Evolutionary conservation across 345 rosid genomes (phyloP), one percentile per base, ranked within the genome.

Genomic region (Microcos paniculata): DNA sequence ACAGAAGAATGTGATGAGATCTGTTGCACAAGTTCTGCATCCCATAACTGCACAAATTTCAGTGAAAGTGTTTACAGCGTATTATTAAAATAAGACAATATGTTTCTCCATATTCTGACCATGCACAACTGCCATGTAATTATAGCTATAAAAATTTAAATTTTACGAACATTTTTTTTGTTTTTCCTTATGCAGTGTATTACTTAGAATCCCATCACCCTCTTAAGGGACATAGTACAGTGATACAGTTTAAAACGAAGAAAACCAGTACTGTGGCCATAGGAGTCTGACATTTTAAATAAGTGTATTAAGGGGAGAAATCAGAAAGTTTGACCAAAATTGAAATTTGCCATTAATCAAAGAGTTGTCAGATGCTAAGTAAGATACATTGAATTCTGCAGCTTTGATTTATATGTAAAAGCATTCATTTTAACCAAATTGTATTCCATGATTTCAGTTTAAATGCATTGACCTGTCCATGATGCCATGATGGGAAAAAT

Each of bases 11-110:
- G 98, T 19, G 78, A 82, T 66, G 99, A 93, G 70, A 93, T 84
- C 78, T 75, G 87, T 42, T 81, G 83, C 71, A 91, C 88, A 75
- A 91, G 78, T 33, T 90, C 87, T 14, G 40, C 75, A 63, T 93
- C 91, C 99, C 97, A 96, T 79, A 96, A 71, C 99, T 93, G 92
- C 89, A 84, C 67, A 70, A 63, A 78, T 61, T 49, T n/a, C 2
- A 43, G 68, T 13, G 42, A 24, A 61, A 65, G 45, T 24, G 61
- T 43, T n/a, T 15, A 35, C 21, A n/a, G 21, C 23, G 19, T 56
- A 15, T 56, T 14, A 71, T n/a, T 30, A 10, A 30, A 31, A 71
- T 33, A 31, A 1, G 28, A 52, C 30, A 52, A n/a, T 0, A 35
- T 53, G 5, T 35, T 12, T 23, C 62, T 31, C 46, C 30, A 35